A percentile compares a stretch with the other conserved stretches of the same genome.
Conservation (phyloP, 139 green algal genomes). For the Asterochloris erici region DNA sequence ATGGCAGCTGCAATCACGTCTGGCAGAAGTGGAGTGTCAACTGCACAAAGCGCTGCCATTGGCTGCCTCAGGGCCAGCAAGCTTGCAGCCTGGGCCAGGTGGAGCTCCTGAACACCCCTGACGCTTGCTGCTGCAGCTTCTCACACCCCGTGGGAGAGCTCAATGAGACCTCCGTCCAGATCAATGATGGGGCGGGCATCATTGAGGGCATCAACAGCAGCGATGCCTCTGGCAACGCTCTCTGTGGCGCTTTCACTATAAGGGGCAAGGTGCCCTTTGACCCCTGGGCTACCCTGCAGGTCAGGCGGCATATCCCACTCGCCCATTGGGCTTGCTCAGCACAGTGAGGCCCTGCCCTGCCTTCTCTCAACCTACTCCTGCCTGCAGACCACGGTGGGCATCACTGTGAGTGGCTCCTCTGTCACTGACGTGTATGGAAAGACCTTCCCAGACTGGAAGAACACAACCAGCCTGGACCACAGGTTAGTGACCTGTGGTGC, state of each 20-base stretch:
- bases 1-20: no score
- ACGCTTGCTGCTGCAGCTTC: slow-evolving; percentile 16
- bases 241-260: slow-evolving; percentile 25
- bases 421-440: slow-evolving; percentile 23
- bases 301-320: no score
- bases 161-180: neutral
- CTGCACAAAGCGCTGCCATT: no score
- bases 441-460: slow-evolving; percentile 18
- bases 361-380: no score
- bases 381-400: slow-evolving; percentile 16
- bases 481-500: neutral
- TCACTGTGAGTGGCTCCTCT: slow-evolving; percentile 8
- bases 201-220: slow-evolving; percentile 8
- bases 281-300: slow-evolving; percentile 14
- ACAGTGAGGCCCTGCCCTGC: no score
- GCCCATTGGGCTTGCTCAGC: no score
- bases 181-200: slow-evolving; percentile 20
- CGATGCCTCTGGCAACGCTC: neutral
- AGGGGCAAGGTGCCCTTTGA: slow-evolving; percentile 18
- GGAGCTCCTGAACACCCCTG: no score
- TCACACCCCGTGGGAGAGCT: slow-evolving; percentile 27
- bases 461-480: slow-evolving; percentile 23
- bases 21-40: no score
- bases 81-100: no score
- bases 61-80: no score